These are phyloP conservation scores for Globisporangium cystogenes DNA, from an alignment of 352 stramenopile genomes.

Conservation along the genomic window DNA sequence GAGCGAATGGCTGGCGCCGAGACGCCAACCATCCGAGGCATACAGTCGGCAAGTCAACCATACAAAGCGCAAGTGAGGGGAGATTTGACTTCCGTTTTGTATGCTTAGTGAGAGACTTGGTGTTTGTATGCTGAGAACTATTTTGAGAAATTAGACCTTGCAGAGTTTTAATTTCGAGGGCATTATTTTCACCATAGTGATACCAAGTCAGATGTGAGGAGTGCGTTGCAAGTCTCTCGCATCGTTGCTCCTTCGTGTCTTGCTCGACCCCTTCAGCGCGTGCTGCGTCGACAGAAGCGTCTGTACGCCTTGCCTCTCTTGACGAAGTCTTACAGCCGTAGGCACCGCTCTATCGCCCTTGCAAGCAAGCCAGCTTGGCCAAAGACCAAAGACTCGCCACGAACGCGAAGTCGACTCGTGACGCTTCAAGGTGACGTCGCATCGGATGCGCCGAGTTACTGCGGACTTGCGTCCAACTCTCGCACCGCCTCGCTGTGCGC, in stretches of 20 bases:
- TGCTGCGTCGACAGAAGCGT: too few relatives aligned
- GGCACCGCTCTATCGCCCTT: too few relatives aligned
- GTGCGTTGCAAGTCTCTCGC: too few relatives aligned
- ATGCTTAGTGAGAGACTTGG: not conserved
- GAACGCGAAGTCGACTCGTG: not conserved
- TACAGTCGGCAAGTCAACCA: constrained; percentile 1
- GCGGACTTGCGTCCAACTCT: constrained; percentile 1
- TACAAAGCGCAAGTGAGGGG: not conserved
- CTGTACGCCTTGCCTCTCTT: too few relatives aligned
- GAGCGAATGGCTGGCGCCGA: constrained; percentile 2
- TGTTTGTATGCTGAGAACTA: not conserved
- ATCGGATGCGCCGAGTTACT: not conserved
- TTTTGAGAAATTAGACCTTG: too few relatives aligned
- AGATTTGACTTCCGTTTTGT: not conserved
- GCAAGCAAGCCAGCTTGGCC: too few relatives aligned
- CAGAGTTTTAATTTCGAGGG: too few relatives aligned
- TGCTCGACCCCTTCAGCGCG: too few relatives aligned
- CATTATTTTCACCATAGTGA: not conserved
- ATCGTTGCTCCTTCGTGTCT: too few relatives aligned
- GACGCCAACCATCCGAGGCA: not conserved
- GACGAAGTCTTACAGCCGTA: too few relatives aligned
- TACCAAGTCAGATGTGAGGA: not conserved
- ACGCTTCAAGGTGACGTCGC: constrained; percentile 1
- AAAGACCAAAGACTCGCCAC: not conserved
- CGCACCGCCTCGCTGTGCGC: not conserved